Percentiles rank a stretch among this genome's conserved stretches.
Conservation (phyloP, 495 filamentous ascomycete genomes). For the Opeltia flavorubescens region DNA sequence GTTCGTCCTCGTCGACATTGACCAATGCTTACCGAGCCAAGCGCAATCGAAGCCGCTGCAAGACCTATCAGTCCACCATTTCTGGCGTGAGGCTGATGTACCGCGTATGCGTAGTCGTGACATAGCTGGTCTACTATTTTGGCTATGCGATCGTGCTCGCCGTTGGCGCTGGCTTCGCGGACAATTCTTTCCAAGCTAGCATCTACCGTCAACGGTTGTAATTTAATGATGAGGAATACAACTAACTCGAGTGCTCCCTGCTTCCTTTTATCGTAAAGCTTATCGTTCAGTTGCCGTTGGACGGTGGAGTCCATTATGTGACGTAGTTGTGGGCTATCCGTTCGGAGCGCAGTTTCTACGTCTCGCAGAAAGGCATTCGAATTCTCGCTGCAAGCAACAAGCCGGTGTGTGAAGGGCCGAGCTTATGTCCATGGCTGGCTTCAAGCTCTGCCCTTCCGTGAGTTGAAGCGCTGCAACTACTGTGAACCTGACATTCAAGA, state of each 20-base stretch:
- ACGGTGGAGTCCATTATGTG: constrained; percentile 73
- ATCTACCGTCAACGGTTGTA: constrained; percentile 7
- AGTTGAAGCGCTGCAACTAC: background rate
- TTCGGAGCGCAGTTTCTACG: background rate
- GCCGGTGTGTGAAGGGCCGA: background rate
- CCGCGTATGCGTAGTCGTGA: constrained; percentile 94
- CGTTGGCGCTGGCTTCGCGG: constrained; percentile 62
- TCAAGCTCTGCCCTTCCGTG: background rate
- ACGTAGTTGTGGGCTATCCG: background rate
- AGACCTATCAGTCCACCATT: constrained; percentile 96
- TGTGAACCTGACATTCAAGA: no score
- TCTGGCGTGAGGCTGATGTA: constrained; percentile 91
- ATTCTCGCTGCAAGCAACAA: background rate
- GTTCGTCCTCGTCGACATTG: background rate
- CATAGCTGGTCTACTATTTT: constrained; percentile 91
- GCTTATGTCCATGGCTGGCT: background rate
- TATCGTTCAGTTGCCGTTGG: constrained; percentile 87
- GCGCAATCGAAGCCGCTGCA: constrained; percentile 89
- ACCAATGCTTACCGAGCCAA: constrained; percentile 61
- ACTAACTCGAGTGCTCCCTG: constrained; percentile 91
- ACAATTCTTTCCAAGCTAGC: constrained; percentile 81
- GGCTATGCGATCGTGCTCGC: constrained; percentile 62
- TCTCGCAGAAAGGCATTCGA: background rate
- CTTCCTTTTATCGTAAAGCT: constrained; percentile 96
- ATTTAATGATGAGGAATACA: background rate